Evolutionary conservation across 2,329 filamentous ascomycete genomes (phyloP), one percentile per base, ranked within the genome.

Genomic region (Polychaeton citri): DNA sequence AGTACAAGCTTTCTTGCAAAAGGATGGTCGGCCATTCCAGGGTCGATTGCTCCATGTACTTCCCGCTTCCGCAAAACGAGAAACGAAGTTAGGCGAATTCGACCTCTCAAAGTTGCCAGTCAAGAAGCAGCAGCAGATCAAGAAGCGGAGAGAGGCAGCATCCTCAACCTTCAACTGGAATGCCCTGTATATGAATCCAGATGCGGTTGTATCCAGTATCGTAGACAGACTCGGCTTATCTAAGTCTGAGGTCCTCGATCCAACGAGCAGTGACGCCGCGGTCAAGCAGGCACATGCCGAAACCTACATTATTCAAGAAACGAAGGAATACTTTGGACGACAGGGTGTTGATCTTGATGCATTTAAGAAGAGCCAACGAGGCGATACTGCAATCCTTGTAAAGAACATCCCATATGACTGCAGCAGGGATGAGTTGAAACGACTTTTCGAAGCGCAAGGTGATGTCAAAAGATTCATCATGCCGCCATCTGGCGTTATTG

Each of bases 211-310:
- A 61, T 77, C 83, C 33, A 92, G 87, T 5, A 76, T 94, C 42
- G 85, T 90, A 33, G 76, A 79, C 53, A 80, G 87, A 36, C 69
- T 98, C 38, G 87, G 88, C 32, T 74, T 98, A 38, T 80, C 81
- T 37, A 98, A 98, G 65, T 79, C 85, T 8, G 86, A 94, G 50
- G 63, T 98, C 38, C 69, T 98, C 32, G 88, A 98, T 61, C 90
- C 88, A n/a, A 94, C 88, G 3, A 94, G 84, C 40, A 78, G 88
- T 38, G 86, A 95, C 60, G 86, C 88, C 40, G 88, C 84, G 31
- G 82, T 98, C 38, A 95, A 92, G 65, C 90, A 96, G 66, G 90
- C 90, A 7, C 81, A 95, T 58, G 90, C 88, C 30, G 90, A 98
- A 66, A 96, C 88, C 16, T 81, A 90, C 43, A 75, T 94, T 47